A percentile compares a stretch with the other conserved stretches of the same genome.
These are phyloP conservation scores for Candolleomyces aberdarensis DNA, from an alignment of 768 basidiomycete genomes.

Conservation along the genomic window DNA sequence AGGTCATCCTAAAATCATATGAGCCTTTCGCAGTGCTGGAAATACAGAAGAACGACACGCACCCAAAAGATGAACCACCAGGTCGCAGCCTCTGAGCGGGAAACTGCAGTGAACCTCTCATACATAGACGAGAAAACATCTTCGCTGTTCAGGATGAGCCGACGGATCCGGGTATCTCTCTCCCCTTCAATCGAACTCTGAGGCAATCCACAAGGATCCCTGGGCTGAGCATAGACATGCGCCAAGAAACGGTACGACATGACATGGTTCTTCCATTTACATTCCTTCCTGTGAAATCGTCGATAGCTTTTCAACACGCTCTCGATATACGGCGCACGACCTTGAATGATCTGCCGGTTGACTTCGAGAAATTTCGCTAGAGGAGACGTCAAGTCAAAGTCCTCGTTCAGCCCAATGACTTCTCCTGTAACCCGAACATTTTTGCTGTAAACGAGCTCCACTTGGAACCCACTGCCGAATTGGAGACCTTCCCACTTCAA, in stretches of 20 bases:
- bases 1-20: conserved; percentile 57
- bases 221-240: conserved; percentile 56
- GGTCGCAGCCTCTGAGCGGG: conserved; percentile 44
- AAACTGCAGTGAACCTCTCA: conserved; percentile 50
- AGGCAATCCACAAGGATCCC: conserved; percentile 40
- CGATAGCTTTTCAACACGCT: conserved; percentile 50
- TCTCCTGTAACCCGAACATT: conserved; percentile 45
- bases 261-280: conserved; percentile 46
- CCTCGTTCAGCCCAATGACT: conserved; percentile 61
- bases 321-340: conserved; percentile 42
- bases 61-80: conserved; percentile 88
- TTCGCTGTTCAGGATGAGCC: conserved; percentile 44
- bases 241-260: conserved; percentile 64
- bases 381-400: conserved; percentile 57
- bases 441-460: conserved; percentile 56
- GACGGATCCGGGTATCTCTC: conserved; percentile 51
- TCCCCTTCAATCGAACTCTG: conserved; percentile 47
- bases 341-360: conserved; percentile 50
- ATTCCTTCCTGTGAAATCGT: conserved; percentile 43
- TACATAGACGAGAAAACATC: conserved; percentile 47
- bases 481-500: conserved; percentile 49
- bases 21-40: background rate
- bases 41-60: conserved; percentile 13
- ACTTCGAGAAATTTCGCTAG: conserved; percentile 62
- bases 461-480: conserved; percentile 67